phyloP scores from a whole-genome alignment of 192 early-diverging fungal species.

The Linnemannia hyalina region DNA sequence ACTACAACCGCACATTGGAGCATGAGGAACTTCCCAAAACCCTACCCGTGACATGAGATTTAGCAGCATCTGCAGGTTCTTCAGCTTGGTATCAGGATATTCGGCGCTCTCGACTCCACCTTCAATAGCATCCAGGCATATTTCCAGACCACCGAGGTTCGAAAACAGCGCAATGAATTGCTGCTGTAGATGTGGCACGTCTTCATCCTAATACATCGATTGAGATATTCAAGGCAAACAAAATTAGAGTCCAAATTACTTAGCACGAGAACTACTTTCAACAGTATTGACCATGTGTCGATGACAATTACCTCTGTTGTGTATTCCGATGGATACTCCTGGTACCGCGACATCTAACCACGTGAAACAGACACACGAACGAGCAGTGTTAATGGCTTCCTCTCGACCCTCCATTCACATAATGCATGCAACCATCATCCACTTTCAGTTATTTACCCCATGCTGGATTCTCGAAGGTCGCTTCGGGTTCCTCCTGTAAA shows the following conservation, averaged over 20 bases:
- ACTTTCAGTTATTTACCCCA: conserved; percentile 18
- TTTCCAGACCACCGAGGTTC: conserved; percentile 22
- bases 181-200: conserved; percentile 34
- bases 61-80: conserved; percentile 20
- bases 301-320: conserved; percentile 23
- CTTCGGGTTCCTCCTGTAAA: conserved; percentile 41
- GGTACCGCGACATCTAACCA: conserved; percentile 28
- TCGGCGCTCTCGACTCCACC: conserved; percentile 10
- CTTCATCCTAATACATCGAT: conserved; percentile 21
- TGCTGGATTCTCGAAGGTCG: conserved; percentile 33
- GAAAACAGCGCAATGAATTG: conserved; percentile 31
- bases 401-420: background rate
- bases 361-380: background rate
- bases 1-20: background rate
- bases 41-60: conserved; percentile 36
- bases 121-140: conserved; percentile 35
- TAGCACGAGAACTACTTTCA: no score
- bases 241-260: background rate
- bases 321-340: conserved; percentile 36
- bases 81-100: conserved; percentile 23
- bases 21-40: no score
- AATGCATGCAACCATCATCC: background rate
- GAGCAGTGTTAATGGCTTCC: background rate
- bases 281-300: background rate
- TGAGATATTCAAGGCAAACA: background rate